phyloP scores from a whole-genome alignment of 495 filamentous ascomycete genomes.

The Neurospora intermedia region DNA sequence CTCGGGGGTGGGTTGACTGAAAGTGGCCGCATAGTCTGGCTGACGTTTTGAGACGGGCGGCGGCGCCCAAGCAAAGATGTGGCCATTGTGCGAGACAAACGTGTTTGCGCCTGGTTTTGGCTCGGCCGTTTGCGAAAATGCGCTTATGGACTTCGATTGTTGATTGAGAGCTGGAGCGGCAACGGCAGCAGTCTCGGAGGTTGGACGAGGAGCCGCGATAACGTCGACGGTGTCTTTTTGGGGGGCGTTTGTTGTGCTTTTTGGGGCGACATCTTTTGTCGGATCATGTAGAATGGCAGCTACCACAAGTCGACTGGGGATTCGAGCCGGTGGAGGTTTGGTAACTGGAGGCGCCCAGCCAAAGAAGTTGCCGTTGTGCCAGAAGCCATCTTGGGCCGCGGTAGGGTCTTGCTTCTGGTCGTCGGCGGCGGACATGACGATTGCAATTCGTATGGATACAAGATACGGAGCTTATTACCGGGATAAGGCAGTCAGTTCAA shows the following conservation, averaged over 20 bases:
- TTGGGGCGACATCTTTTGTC: neutral
- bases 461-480: neutral
- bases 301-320: neutral
- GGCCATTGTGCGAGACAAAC: neutral
- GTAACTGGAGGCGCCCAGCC: neutral
- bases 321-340: neutral
- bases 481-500: too few relatives aligned
- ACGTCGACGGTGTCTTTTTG: neutral
- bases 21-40: neutral
- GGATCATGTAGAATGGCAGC: neutral
- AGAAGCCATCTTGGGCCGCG: neutral
- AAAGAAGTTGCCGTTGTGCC: neutral
- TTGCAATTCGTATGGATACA: neutral
- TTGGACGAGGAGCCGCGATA: neutral
- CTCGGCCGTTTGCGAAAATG: neutral
- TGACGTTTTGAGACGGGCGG: neutral
- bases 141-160: neutral
- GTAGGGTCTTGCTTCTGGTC: neutral
- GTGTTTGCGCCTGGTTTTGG: neutral
- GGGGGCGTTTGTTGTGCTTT: neutral
- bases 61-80: neutral
- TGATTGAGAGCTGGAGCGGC: neutral
- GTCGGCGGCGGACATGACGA: neutral
- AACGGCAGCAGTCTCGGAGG: neutral
- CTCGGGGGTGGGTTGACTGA: neutral